These are phyloP conservation scores for Inga leiocalycina DNA, from an alignment of 306 rosid species.

Conservation along the genomic window DNA sequence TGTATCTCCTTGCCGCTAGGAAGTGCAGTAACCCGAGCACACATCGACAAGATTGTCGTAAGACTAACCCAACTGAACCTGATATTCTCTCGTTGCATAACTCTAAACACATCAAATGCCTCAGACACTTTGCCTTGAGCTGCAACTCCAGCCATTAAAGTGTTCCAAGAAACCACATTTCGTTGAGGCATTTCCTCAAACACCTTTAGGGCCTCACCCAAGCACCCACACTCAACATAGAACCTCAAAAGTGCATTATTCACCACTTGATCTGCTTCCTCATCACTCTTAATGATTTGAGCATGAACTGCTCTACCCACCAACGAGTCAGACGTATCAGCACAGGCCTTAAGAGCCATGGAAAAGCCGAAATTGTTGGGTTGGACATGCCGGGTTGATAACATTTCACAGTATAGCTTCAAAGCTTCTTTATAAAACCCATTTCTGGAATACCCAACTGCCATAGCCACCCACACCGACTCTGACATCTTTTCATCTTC, in stretches of 20 bases:
- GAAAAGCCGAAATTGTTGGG: conserved; percentile 61
- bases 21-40: conserved; percentile 56
- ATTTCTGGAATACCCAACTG: conserved; percentile 55
- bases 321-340: conserved; percentile 32
- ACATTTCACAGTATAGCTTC: conserved; percentile 51
- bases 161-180: conserved; percentile 66
- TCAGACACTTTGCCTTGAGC: conserved; percentile 35
- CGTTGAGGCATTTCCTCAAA: conserved; percentile 66
- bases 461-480: conserved; percentile 66
- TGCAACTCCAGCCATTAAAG: conserved; percentile 51
- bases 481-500: conserved; percentile 28
- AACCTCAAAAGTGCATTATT: conserved; percentile 50
- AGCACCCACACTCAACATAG: conserved; percentile 46
- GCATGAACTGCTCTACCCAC: conserved; percentile 61
- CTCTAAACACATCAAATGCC: conserved; percentile 46
- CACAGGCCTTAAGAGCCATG: conserved; percentile 53
- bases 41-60: conserved; percentile 46
- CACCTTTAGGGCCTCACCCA: conserved; percentile 44
- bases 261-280: conserved; percentile 66
- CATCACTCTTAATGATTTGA: conserved; percentile 49
- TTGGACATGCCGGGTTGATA: conserved; percentile 31
- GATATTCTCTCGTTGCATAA: conserved; percentile 53
- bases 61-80: conserved; percentile 67
- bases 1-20: conserved; percentile 65
- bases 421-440: conserved; percentile 48